These are phyloP conservation scores for Colletotrichum zoysiae DNA, from an alignment of 2,329 filamentous ascomycete genomes.

Conservation along the genomic window DNA sequence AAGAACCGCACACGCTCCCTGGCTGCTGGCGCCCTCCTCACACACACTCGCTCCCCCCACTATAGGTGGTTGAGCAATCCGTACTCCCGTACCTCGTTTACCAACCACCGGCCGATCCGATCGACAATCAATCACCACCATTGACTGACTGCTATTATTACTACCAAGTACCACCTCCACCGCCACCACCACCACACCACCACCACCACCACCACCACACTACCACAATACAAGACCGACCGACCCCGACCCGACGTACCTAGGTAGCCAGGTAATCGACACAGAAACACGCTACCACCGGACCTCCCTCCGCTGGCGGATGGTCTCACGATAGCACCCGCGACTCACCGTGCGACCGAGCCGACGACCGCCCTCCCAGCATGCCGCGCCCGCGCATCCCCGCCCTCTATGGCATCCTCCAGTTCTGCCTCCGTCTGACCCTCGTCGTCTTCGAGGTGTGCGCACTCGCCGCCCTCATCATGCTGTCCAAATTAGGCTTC, in stretches of 20 bases:
- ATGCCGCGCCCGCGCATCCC: constrained; percentile 43
- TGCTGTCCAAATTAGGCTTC: constrained; percentile 38
- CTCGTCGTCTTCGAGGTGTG: constrained; percentile 43
- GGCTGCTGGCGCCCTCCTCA: not conserved
- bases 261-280: not conserved
- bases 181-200: too few species aligned
- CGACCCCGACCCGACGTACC: not conserved
- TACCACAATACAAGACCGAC: not conserved
- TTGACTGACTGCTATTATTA: not conserved
- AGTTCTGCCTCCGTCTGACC: constrained; percentile 43
- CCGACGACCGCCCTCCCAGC: constrained; percentile 15
- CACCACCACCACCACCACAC: too few species aligned
- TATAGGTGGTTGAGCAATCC: not conserved
- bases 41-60: not conserved
- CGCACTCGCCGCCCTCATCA: constrained; percentile 42
- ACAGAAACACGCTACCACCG: not conserved
- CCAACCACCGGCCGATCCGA: not conserved
- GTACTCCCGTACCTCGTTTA: not conserved
- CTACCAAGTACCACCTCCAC: too few species aligned
- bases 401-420: constrained; percentile 42
- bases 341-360: constrained; percentile 20
- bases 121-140: not conserved
- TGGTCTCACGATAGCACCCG: constrained; percentile 31
- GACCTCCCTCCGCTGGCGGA: constrained; percentile 10
- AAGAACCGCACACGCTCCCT: not conserved